phyloP scores from a whole-genome alignment of 2,329 filamentous ascomycete genomes.

The Aspergillus nomiae region DNA sequence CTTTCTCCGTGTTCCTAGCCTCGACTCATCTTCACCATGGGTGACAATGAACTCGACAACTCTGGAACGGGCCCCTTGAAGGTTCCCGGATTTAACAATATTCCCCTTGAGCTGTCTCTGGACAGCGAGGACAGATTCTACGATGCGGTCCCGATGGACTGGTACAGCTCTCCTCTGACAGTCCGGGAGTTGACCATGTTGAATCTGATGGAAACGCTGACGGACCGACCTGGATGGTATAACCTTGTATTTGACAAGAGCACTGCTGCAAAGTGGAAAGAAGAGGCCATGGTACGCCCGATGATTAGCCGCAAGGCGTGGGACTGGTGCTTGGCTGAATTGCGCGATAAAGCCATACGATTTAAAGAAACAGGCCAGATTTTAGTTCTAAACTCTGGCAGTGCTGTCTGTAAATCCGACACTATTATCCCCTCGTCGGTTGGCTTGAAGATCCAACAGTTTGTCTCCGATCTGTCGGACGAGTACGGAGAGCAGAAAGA shows the following conservation, averaged over 20 bases:
- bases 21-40: neutral
- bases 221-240: conserved; percentile 11
- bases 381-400: conserved; percentile 16
- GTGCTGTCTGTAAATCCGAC: conserved; percentile 9
- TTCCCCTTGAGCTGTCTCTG: neutral
- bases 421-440: neutral
- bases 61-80: neutral
- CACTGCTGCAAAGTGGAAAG: conserved; percentile 2
- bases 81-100: neutral
- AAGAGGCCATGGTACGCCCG: conserved; percentile 7
- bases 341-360: conserved; percentile 14
- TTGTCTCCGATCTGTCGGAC: neutral
- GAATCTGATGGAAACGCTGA: conserved; percentile 10
- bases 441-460: neutral
- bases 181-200: conserved; percentile 12
- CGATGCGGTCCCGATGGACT: neutral
- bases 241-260: neutral
- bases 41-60: neutral
- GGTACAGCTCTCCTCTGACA: conserved; percentile 1
- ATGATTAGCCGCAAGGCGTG: conserved; percentile 17
- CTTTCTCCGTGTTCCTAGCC: neutral
- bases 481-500: neutral
- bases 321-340: conserved; percentile 16
- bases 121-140: neutral
- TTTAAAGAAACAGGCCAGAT: conserved; percentile 9